Conservation (phyloP, 1,139 yeast species). For the Pichia sp. region DNA sequence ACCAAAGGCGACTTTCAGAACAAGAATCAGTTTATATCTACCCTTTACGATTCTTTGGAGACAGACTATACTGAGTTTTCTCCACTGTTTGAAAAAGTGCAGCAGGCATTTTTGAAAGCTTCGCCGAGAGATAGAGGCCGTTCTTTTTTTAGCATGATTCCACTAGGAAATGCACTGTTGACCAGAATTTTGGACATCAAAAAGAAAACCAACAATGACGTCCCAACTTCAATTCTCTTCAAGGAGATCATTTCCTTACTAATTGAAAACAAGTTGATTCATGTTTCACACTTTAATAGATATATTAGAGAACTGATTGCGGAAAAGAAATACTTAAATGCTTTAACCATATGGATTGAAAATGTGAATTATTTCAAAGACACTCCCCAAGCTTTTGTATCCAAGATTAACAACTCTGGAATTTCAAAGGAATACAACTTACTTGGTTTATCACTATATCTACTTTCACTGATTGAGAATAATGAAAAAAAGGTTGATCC, state of each 20-base stretch:
- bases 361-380: slow-evolving; percentile 24
- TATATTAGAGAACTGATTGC: slow-evolving; percentile 18
- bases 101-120: slow-evolving; percentile 8
- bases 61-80: slow-evolving; percentile 16
- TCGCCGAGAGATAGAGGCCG: slow-evolving; percentile 4
- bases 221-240: slow-evolving; percentile 24
- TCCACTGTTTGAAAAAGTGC: slow-evolving; percentile 16
- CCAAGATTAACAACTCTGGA: background rate
- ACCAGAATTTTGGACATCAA: slow-evolving; percentile 18
- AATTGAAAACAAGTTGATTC: slow-evolving; percentile 18
- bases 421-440: slow-evolving; percentile 13
- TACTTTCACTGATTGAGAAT: slow-evolving; percentile 22
- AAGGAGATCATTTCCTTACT: slow-evolving; percentile 20
- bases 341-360: slow-evolving; percentile 27
- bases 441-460: slow-evolving; percentile 23
- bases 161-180: slow-evolving; percentile 20
- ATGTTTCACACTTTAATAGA: slow-evolving; percentile 24
- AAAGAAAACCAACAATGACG: slow-evolving; percentile 13
- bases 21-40: background rate
- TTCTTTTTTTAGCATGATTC: slow-evolving; percentile 7
- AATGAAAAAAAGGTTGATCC: slow-evolving; percentile 18
- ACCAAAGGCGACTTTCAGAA: background rate
- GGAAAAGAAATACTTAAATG: slow-evolving; percentile 24
- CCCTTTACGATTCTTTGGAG: background rate
- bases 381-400: slow-evolving; percentile 17